phyloP scores from a whole-genome alignment of 2,329 filamentous ascomycete species.

The Akanthomyces uredinophilus region DNA sequence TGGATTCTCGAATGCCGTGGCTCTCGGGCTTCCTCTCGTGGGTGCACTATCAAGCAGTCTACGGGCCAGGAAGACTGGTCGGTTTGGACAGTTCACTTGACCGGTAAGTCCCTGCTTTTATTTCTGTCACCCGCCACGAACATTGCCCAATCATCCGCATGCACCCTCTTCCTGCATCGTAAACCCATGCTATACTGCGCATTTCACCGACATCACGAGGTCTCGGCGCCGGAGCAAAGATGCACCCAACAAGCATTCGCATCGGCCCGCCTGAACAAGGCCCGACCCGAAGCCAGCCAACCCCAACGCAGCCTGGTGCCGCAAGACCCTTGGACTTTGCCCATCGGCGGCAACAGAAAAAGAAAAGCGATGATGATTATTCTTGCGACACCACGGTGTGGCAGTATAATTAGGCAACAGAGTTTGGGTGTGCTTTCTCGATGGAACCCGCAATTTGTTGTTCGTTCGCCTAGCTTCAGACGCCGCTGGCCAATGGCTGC shows the following conservation, averaged over 20 bases:
- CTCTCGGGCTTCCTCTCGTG: conserved; percentile 70
- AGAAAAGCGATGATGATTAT: neutral
- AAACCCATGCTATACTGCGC: neutral
- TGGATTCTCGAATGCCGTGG: conserved; percentile 86
- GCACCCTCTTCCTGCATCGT: neutral
- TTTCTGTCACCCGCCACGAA: conserved; percentile 14
- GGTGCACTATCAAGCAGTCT: conserved; percentile 66
- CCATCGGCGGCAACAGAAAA: neutral
- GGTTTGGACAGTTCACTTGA: conserved; percentile 74
- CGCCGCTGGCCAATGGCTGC: conserved; percentile 11
- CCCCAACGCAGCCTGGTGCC: neutral
- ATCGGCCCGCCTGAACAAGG: neutral
- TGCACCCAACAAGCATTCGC: neutral
- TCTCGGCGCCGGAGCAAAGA: neutral
- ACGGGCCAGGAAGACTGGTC: conserved; percentile 71
- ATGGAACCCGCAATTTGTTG: conserved; percentile 8
- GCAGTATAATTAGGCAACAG: neutral
- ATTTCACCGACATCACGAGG: conserved; percentile 1
- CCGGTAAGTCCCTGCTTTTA: conserved; percentile 61
- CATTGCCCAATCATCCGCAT: neutral
- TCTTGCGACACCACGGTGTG: conserved; percentile 7
- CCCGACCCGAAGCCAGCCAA: conserved; percentile 11
- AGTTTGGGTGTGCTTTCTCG: neutral
- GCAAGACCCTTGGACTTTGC: neutral
- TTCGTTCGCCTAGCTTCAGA: neutral